Evolutionary conservation across 2,329 filamentous ascomycete species (phyloP).

Genomic region (Botryotinia calthae): DNA sequence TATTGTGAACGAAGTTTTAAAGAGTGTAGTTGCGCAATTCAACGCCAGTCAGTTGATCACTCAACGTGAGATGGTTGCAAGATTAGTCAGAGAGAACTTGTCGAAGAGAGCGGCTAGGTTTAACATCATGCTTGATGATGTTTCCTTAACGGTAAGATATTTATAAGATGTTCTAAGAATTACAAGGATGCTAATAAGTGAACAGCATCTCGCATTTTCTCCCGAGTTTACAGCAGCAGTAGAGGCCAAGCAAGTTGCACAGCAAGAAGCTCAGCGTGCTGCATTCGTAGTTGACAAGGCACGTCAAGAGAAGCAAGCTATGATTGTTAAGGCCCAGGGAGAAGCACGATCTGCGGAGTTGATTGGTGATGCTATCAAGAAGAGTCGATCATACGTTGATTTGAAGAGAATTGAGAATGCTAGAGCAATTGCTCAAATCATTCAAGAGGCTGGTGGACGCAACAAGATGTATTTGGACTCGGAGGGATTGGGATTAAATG

Average conservation of each 20-base stretch:
- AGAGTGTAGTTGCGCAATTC: constrained; percentile 98
- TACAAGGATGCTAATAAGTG: constrained; percentile 8
- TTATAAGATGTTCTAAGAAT: background rate
- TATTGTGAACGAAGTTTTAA: constrained; percentile 97
- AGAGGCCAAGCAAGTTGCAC: constrained; percentile 71
- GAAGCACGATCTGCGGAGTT: constrained; percentile 96
- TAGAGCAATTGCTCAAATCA: constrained; percentile 76
- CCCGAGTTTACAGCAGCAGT: constrained; percentile 72
- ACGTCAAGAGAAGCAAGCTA: constrained; percentile 98
- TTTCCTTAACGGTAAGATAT: constrained; percentile 79
- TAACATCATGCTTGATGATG: constrained; percentile 96
- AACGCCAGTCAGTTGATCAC: constrained; percentile 98
- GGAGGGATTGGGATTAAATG: constrained; percentile 87
- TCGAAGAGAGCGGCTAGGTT: constrained; percentile 88
- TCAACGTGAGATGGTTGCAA: constrained; percentile 94
- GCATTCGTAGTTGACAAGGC: constrained; percentile 99
- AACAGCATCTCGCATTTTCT: constrained; percentile 67
- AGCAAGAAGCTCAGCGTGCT: constrained; percentile 94
- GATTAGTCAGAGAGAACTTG: constrained; percentile 88
- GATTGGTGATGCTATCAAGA: constrained; percentile 99
- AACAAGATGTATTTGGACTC: constrained; percentile 95
- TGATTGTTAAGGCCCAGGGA: constrained; percentile 97
- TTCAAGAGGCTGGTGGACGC: constrained; percentile 81
- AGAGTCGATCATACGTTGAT: constrained; percentile 94
- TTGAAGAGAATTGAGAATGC: constrained; percentile 98